Percentiles rank a stretch among this genome's conserved stretches.
These are phyloP conservation scores for Thermochaetoides dissita DNA, from an alignment of 2,329 filamentous ascomycete genomes.

Conservation along the genomic window DNA sequence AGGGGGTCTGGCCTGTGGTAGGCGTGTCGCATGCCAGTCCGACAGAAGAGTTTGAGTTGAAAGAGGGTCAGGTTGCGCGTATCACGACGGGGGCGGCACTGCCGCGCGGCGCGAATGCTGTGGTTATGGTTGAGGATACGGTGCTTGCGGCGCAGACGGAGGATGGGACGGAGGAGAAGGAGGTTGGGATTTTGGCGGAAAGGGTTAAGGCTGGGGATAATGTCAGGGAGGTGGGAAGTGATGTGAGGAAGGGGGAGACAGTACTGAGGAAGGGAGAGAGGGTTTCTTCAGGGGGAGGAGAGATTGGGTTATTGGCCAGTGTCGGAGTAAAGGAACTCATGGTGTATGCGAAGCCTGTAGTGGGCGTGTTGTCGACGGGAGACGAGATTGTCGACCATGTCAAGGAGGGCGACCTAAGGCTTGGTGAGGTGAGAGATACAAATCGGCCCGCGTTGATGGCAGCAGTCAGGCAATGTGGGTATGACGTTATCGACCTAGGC, in stretches of 20 bases:
- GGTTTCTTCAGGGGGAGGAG: constrained; percentile 78
- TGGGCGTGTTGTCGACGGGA: constrained; percentile 85
- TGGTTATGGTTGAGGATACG: constrained; percentile 96
- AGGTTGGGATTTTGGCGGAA: constrained; percentile 72
- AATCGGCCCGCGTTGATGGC: constrained; percentile 81
- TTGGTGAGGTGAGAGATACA: constrained; percentile 85
- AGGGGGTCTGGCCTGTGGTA: constrained; percentile 73
- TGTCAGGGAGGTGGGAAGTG: constrained; percentile 79
- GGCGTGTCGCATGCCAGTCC: constrained; percentile 77
- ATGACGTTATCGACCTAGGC: constrained; percentile 68
- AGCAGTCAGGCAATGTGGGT: constrained; percentile 60
- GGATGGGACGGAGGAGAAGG: constrained; percentile 71
- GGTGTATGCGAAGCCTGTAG: constrained; percentile 60
- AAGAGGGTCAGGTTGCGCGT: constrained; percentile 64
- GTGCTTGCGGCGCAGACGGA: constrained; percentile 59
- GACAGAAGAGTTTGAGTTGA: constrained; percentile 10
- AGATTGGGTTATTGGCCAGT: constrained; percentile 78
- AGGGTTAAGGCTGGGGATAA: constrained; percentile 70
- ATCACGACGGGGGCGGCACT: constrained; percentile 93
- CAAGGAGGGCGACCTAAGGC: constrained; percentile 43
- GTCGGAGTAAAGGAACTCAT: constrained; percentile 60
- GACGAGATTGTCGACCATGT: constrained; percentile 80
- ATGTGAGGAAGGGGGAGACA: constrained; percentile 54
- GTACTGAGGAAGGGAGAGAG: constrained; percentile 67
- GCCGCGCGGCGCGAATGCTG: constrained; percentile 74